Evolutionary conservation across 371 early-diverging fungal species (phyloP), one percentile per base, ranked within the genome.

Genomic region (Fennellomyces sp.): DNA sequence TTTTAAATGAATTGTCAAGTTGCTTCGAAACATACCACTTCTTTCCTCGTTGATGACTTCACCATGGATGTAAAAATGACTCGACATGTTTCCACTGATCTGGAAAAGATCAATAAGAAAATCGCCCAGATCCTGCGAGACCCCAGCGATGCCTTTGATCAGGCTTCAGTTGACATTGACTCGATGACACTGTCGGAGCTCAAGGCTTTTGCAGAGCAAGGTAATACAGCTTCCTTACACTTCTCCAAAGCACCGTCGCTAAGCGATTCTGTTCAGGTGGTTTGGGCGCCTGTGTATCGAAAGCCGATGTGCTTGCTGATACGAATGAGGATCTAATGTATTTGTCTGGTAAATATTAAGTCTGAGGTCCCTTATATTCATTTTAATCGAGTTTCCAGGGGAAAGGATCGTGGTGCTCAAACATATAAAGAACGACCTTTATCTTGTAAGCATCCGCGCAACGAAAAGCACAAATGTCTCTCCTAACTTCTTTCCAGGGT

Each of bases 301-400:
- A 78, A 52, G 67, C 64, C 27, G 85, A 86, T 59, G 73, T 84
- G 1, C 61, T 79, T 29, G 84, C 83, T 3, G 69, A 70, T 28
- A 73, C 78, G 12, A 67, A 78, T 3, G 73, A 81, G 15, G 83
- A 83, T 33, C 60, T 85, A 17, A 85, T 85, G 83, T 85, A 79
- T 47, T 66, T 85, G 38, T 76, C 76, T 57, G 85, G 85, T 82
- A 66, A 51, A 30, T 51, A 17, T 21, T 19, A 11, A 26, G 10
- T 15, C 10, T 7, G n/a, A n/a, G n/a, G 31, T n/a, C 30, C 10
- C 5, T 5, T 39, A 54, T 59, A 2, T 33, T 49, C 8, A 29
- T 25, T 5, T 23, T 33, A 8, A n/a, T 41, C 39, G 26, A 23
- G 3, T 27, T 35, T 19, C 5, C 35, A 81, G 81, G 78, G 3